Conservation (phyloP, 768 basidiomycete genomes). For the Phlebiopsis flavidoalba region DNA sequence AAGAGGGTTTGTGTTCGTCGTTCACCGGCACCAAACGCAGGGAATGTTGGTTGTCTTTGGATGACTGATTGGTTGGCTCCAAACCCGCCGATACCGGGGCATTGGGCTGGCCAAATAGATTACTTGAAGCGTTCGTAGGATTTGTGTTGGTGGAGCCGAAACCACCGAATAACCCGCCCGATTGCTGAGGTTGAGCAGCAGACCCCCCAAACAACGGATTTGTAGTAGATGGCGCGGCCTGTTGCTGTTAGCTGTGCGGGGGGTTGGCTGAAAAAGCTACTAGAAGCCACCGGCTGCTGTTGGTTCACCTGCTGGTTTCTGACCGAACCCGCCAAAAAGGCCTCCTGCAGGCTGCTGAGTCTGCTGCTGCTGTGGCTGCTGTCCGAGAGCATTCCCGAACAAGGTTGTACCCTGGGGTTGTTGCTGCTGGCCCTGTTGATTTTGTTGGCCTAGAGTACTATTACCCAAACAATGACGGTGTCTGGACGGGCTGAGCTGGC, state of each 20-base stretch:
- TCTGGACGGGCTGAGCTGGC: slow-evolving; percentile 21
- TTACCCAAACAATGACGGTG: slow-evolving; percentile 21
- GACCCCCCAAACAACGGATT: neutral
- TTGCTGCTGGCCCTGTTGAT: slow-evolving; percentile 22
- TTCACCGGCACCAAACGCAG: slow-evolving; percentile 17
- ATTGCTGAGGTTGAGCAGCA: neutral
- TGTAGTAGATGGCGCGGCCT: slow-evolving; percentile 13
- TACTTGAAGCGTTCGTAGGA: neutral
- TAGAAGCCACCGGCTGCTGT: slow-evolving; percentile 14
- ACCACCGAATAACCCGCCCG: slow-evolving; percentile 13
- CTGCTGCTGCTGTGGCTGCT: slow-evolving; percentile 20
- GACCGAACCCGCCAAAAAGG: slow-evolving; percentile 26
- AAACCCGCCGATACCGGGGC: slow-evolving; percentile 17
- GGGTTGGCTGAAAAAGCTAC: slow-evolving; percentile 28
- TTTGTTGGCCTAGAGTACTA: slow-evolving; percentile 9
- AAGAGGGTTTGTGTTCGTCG: slow-evolving; percentile 6
- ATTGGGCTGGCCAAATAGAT: slow-evolving; percentile 19
- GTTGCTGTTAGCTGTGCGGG: slow-evolving; percentile 27
- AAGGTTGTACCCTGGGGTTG: slow-evolving; percentile 13
- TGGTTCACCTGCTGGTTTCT: slow-evolving; percentile 17
- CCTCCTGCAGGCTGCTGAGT: slow-evolving; percentile 6
- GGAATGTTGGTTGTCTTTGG: slow-evolving; percentile 8
- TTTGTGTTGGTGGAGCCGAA: slow-evolving; percentile 19
- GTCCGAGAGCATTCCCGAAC: slow-evolving; percentile 17
- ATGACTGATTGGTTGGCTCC: slow-evolving; percentile 24